Evolutionary conservation across 2,329 filamentous ascomycete genomes (phyloP), one percentile per base, ranked within the genome.

Genomic region (Talaromyces sp.): DNA sequence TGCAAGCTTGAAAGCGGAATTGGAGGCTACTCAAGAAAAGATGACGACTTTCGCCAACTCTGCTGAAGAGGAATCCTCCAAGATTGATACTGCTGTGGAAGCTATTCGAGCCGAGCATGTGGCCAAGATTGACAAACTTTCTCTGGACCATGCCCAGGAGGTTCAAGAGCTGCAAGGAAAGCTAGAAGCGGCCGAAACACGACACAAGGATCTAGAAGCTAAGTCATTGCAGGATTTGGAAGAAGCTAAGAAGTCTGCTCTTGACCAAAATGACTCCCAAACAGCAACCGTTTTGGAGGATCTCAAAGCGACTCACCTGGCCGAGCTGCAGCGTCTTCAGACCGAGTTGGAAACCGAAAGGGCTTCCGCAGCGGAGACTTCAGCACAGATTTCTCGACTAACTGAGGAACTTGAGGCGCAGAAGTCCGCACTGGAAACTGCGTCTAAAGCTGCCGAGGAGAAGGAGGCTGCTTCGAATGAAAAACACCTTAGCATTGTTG

Each of bases 161-260:
- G 68, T 78, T 59, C 70, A 74, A 54, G 69, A 70, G 24, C 62
- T 79, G 63, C 74, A 74, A 56, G 61, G 60, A 2, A 74, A 76
- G 39, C 68, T 79, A 13, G 71, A 75, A 19, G 78, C 80, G 60
- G 72, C 73, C 0, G 77, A 80, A 57, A 57, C 68, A 7, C 74
- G 75, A 63, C 73, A 73, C 19, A 75, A 78, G 60, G 75, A 78
- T 22, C 62, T 78, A 31, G 75, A 78, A 63, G 73, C 76, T 41
- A 75, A 73, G 60, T 76, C 75, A 7, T 63, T 73, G 10, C 74
- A 76, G 62, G 76, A 80, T 11, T 64, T 80, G 10, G 78, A 80
- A 47, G 74, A 76, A 47, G 78, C 76, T 24, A 75, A 75, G 59
- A 70, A 77, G 60, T 69, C 73, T 2, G 78, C 78, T 2, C 66